Percentiles rank a stretch among this genome's conserved stretches.
Evolutionary conservation across 2,329 filamentous ascomycete species (phyloP).

Genomic region (Cladosporium oxysporum): DNA sequence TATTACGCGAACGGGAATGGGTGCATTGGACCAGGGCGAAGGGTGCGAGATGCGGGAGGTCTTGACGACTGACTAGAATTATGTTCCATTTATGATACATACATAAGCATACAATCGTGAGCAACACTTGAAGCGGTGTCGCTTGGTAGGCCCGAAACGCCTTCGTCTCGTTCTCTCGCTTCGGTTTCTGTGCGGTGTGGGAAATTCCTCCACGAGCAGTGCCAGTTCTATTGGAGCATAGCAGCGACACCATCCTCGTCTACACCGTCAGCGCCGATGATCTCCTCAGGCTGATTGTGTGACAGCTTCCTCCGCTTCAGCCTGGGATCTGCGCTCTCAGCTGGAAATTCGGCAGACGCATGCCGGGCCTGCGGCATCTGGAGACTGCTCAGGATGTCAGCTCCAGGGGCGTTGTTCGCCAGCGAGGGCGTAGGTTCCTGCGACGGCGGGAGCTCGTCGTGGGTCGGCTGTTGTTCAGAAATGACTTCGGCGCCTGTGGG

Average conservation of each 20-base stretch:
- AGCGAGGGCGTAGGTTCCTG: slow-evolving; percentile 28
- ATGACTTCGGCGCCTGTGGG: slow-evolving; percentile 43
- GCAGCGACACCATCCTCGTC: slow-evolving; percentile 38
- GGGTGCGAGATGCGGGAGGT: neutral
- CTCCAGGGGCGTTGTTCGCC: slow-evolving; percentile 24
- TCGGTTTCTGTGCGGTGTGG: neutral
- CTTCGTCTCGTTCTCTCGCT: neutral
- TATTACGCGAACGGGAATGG: neutral
- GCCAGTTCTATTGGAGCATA: slow-evolving; percentile 26
- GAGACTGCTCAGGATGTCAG: slow-evolving; percentile 34
- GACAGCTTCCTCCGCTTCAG: slow-evolving; percentile 41
- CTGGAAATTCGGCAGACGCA: slow-evolving; percentile 30
- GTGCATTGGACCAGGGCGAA: neutral
- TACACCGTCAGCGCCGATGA: slow-evolving; percentile 35
- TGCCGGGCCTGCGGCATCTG: slow-evolving; percentile 28
- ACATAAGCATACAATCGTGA: neutral
- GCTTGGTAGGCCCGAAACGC: neutral
- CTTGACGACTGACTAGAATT: neutral
- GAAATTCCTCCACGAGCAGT: neutral
- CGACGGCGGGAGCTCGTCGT: slow-evolving; percentile 35
- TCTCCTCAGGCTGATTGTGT: slow-evolving; percentile 33
- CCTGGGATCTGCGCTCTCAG: slow-evolving; percentile 33
- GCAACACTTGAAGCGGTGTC: neutral
- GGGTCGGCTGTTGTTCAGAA: slow-evolving; percentile 30
- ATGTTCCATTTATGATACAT: neutral